Percentiles rank a stretch among this genome's conserved stretches.
Conservation (phyloP, 140 eudicot genomes). For the Stevia rebaudiana region DNA sequence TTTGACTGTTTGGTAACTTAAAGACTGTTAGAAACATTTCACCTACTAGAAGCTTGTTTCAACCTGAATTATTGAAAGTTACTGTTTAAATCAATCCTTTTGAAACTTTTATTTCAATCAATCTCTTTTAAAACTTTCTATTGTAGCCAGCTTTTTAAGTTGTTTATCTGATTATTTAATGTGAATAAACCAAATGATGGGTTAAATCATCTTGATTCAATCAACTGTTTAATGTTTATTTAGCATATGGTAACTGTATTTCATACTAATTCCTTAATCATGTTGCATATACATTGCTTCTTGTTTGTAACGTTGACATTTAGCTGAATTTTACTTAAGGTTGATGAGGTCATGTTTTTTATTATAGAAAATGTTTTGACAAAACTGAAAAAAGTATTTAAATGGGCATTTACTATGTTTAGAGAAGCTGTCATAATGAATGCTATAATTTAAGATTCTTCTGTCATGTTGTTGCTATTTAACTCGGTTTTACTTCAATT, state of each 20-base stretch:
- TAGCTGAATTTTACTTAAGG: not conserved
- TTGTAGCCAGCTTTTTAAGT: not conserved
- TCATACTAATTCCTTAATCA: not conserved
- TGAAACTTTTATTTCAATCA: slow-evolving; percentile 1
- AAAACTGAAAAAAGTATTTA: not conserved
- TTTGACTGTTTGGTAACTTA: no score
- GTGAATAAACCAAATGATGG: not conserved
- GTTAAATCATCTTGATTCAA: not conserved
- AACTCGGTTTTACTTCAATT: not conserved
- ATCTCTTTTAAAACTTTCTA: not conserved
- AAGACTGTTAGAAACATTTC: slow-evolving; percentile 1
- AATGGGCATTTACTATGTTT: slow-evolving; percentile 10
- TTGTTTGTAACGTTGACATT: not conserved
- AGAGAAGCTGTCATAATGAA: slow-evolving; percentile 12
- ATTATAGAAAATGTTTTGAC: not conserved
- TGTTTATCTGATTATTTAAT: not conserved
- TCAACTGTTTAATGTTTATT: not conserved
- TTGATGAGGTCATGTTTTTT: not conserved
- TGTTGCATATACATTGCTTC: not conserved
- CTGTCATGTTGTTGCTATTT: not conserved
- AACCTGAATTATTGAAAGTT: slow-evolving; percentile 5
- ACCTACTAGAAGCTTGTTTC: slow-evolving; percentile 14
- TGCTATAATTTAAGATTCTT: not conserved
- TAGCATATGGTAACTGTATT: not conserved
- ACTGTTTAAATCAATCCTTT: not conserved